phyloP scores from a whole-genome alignment of 352 stramenopile genomes.

The Blastocystis sp. region DNA sequence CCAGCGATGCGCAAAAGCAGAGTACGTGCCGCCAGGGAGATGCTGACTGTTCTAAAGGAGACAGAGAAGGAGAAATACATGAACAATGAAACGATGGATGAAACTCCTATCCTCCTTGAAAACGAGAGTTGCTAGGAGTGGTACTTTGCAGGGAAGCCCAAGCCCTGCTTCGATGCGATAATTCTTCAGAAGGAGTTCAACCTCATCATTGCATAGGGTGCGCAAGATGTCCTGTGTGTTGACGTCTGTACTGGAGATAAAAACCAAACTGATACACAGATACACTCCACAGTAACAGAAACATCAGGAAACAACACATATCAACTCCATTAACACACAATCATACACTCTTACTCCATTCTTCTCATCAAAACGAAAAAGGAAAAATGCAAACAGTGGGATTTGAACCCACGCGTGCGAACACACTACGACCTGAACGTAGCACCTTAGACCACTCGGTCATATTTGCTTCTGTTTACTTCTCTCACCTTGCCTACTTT shows the following conservation, averaged over 20 bases:
- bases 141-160: too few species aligned
- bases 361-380: neutral
- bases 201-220: too few species aligned
- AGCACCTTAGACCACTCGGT: slow-evolving; percentile 68
- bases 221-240: too few species aligned
- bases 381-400: slow-evolving; percentile 59
- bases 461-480: slow-evolving; percentile 25
- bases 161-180: too few species aligned
- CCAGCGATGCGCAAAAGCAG: neutral
- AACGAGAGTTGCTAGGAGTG: neutral
- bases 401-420: slow-evolving; percentile 64
- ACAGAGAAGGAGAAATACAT: neutral
- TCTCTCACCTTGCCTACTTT: neutral
- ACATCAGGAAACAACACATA: neutral
- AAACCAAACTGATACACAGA: too few species aligned
- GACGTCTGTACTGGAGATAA: too few species aligned
- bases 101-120: neutral
- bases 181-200: too few species aligned
- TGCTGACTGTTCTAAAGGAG: neutral
- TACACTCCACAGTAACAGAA: neutral
- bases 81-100: neutral
- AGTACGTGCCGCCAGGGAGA: neutral
- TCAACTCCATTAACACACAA: too few species aligned
- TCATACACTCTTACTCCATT: too few species aligned
- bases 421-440: slow-evolving; percentile 69